Conservation (phyloP, 1,284 basidiomycete genomes). For the Phellinidium pouzarii region DNA sequence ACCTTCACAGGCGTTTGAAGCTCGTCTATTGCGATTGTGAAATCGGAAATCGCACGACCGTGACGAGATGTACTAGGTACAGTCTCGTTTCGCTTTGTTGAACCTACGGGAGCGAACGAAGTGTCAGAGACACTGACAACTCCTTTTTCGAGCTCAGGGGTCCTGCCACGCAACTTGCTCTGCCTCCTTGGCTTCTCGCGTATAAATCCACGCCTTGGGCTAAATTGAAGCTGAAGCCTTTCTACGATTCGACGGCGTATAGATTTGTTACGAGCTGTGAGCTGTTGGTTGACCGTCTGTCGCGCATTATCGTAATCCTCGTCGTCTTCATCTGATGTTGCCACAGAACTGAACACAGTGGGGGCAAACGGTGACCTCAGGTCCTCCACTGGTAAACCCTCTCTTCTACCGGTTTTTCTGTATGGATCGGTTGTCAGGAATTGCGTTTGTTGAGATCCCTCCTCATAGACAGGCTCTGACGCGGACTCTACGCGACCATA, state of each 20-base stretch:
- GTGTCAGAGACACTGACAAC: background rate
- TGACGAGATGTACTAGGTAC: background rate
- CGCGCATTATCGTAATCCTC: slow-evolving; percentile 14
- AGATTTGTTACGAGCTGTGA: slow-evolving; percentile 2
- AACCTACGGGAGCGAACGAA: background rate
- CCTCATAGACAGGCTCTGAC: background rate
- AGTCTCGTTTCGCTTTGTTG: background rate
- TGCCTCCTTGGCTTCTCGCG: background rate
- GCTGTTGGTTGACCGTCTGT: background rate
- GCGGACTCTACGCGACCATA: background rate
- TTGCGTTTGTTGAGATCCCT: background rate
- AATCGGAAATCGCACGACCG: slow-evolving; percentile 15
- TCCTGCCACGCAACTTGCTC: background rate
- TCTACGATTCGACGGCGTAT: slow-evolving; percentile 14
- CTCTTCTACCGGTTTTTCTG: background rate
- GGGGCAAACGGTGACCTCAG: slow-evolving; percentile 10
- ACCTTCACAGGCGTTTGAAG: slow-evolving; percentile 6
- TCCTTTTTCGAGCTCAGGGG: slow-evolving; percentile 17
- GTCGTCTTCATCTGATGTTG: slow-evolving; percentile 14
- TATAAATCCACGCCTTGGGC: background rate
- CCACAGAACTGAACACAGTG: slow-evolving; percentile 13
- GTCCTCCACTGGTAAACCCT: background rate
- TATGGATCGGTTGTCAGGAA: background rate
- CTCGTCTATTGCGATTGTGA: background rate
- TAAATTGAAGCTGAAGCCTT: slow-evolving; percentile 5